Evolutionary conservation across 2,329 filamentous ascomycete genomes (phyloP).

Genomic region (Ophiostoma populinum): DNA sequence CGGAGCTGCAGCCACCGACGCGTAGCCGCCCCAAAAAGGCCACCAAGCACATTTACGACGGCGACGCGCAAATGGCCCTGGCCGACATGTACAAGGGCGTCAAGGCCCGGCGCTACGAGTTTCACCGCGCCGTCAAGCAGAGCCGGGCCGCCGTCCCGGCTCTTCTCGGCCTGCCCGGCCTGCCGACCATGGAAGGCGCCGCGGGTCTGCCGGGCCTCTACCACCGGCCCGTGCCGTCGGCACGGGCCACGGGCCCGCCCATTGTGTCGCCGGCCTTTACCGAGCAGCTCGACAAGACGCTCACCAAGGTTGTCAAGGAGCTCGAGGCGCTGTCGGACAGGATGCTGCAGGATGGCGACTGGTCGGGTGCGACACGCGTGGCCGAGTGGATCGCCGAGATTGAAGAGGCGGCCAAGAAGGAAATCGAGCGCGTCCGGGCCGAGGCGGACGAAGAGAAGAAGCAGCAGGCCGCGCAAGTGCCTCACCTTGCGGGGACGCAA

Average conservation of each 20-base stretch:
- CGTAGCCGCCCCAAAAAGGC: constrained; percentile 6
- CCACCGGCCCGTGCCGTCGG: not conserved
- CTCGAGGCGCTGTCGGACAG: constrained; percentile 11
- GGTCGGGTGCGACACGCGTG: constrained; percentile 5
- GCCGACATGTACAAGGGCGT: constrained; percentile 8
- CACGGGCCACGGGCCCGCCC: not conserved
- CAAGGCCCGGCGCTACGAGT: constrained; percentile 8
- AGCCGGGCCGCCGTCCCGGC: not conserved
- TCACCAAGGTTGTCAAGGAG: constrained; percentile 7
- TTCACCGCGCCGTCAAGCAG: constrained; percentile 9
- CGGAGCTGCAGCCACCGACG: constrained; percentile 8
- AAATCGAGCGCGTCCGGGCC: constrained; percentile 4
- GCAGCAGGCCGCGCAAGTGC: no score
- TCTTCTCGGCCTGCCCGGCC: no score
- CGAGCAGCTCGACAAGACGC: constrained; percentile 7
- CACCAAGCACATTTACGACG: constrained; percentile 7
- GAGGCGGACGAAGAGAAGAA: not conserved
- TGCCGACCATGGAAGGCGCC: no score
- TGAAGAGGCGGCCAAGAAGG: not conserved
- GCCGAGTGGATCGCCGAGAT: constrained; percentile 6
- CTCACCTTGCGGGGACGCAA: no score
- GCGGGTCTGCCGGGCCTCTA: not conserved
- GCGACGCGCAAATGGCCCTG: constrained; percentile 4
- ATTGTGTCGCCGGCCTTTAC: constrained; percentile 5
- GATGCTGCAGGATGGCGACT: constrained; percentile 11